Percentiles rank a stretch among this genome's conserved stretches.
Evolutionary conservation across 2,329 filamentous ascomycete species (phyloP).

Genomic region (Xenosphaeropsis pyriputrescens): DNA sequence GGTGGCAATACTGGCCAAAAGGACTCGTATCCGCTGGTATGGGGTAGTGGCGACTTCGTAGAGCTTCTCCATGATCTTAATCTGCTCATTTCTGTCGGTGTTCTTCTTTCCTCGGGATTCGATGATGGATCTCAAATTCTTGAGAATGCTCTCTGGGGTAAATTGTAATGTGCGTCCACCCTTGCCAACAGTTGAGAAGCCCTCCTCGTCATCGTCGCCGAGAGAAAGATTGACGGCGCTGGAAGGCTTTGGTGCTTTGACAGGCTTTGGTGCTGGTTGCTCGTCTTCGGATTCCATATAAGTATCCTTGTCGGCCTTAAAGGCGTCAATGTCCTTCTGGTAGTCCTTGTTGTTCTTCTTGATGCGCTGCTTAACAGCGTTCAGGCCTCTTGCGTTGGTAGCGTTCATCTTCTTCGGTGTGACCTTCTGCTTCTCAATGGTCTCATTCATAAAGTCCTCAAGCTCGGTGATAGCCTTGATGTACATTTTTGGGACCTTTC

Average conservation of each 20-base stretch:
- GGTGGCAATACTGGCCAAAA: constrained; percentile 82
- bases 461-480: constrained; percentile 87
- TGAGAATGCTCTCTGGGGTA: constrained; percentile 95
- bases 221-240: constrained; percentile 32
- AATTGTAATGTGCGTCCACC: constrained; percentile 82
- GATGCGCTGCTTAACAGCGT: constrained; percentile 95
- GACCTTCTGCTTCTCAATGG: constrained; percentile 89
- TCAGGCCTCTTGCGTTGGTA: constrained; percentile 83
- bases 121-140: constrained; percentile 84
- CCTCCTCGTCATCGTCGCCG: constrained; percentile 45
- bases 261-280: constrained; percentile 34
- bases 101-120: constrained; percentile 98
- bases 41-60: constrained; percentile 77
- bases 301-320: constrained; percentile 68
- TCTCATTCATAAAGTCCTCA: constrained; percentile 89
- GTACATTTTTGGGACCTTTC: constrained; percentile 78
- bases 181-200: constrained; percentile 78
- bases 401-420: constrained; percentile 98
- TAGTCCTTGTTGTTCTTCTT: constrained; percentile 98
- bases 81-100: constrained; percentile 88
- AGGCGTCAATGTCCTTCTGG: constrained; percentile 73
- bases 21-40: constrained; percentile 87
- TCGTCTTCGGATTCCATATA: constrained; percentile 81
- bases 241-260: constrained; percentile 30
- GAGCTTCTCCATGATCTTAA: constrained; percentile 94